Conservation (phyloP, 1,284 basidiomycete species). For the Trametes hirsuta region DNA sequence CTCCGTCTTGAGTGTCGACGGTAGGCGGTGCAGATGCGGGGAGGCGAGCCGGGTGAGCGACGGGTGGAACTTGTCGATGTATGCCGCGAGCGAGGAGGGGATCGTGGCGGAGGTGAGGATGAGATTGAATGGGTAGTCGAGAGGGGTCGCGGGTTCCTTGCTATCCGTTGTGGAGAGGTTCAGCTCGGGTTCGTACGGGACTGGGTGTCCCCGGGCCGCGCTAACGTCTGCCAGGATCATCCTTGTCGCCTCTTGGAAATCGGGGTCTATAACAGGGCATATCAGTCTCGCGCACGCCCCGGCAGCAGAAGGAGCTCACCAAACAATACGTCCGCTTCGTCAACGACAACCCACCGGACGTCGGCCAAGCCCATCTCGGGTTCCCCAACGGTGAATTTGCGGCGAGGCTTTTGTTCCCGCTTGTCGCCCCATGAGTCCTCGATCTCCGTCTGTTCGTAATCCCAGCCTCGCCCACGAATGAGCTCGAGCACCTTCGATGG, state of each 20-base stretch:
- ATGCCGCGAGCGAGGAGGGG: constrained; percentile 71
- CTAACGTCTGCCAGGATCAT: constrained; percentile 70
- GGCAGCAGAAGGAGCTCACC: constrained; percentile 46
- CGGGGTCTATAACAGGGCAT: constrained; percentile 55
- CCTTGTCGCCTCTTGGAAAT: constrained; percentile 76
- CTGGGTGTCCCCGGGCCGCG: constrained; percentile 56
- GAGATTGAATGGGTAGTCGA: constrained; percentile 75
- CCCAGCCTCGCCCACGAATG: constrained; percentile 68
- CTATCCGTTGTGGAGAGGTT: constrained; percentile 20
- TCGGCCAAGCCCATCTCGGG: constrained; percentile 62
- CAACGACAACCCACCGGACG: constrained; percentile 85
- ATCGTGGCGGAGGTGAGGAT: constrained; percentile 88
- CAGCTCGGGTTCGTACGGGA: constrained; percentile 37
- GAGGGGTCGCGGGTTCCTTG: constrained; percentile 18
- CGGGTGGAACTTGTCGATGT: constrained; percentile 67
- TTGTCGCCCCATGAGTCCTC: constrained; percentile 24
- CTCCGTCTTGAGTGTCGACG: constrained; percentile 68
- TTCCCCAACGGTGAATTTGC: constrained; percentile 42
- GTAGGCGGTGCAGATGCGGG: constrained; percentile 78
- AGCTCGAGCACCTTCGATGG: constrained; percentile 78
- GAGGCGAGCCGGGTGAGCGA: constrained; percentile 70
- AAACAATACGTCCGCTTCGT: constrained; percentile 90
- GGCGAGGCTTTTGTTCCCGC: constrained; percentile 20
- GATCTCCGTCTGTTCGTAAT: constrained; percentile 44
- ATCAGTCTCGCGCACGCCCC: not conserved